Evolutionary conservation across 495 filamentous ascomycete genomes (phyloP).

Genomic region (Baudoinia panamericana): DNA sequence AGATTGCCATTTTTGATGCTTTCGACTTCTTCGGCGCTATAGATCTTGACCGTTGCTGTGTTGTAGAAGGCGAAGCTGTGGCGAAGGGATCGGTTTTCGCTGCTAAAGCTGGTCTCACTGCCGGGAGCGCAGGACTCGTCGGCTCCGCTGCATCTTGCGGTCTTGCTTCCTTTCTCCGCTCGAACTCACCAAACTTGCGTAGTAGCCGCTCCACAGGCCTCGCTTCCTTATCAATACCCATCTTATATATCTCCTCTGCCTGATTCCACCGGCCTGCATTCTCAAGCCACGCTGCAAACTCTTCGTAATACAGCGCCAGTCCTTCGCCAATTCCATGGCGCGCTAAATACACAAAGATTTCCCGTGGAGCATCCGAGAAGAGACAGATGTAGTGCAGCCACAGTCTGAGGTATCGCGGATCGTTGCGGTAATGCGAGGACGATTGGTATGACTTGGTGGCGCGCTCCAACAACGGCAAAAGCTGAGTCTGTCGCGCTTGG

Average conservation of each 20-base stretch:
- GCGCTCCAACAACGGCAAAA: slow-evolving; percentile 79
- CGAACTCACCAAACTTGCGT: slow-evolving; percentile 83
- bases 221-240: slow-evolving; percentile 80
- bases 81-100: slow-evolving; percentile 76
- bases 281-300: slow-evolving; percentile 89
- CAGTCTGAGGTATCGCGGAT: slow-evolving; percentile 79
- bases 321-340: slow-evolving; percentile 78
- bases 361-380: slow-evolving; percentile 82
- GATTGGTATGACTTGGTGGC: slow-evolving; percentile 82
- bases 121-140: slow-evolving; percentile 72
- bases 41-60: slow-evolving; percentile 55
- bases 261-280: slow-evolving; percentile 73
- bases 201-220: slow-evolving; percentile 65
- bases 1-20: slow-evolving; percentile 78
- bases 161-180: slow-evolving; percentile 54
- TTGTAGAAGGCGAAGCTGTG: slow-evolving; percentile 26
- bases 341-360: slow-evolving; percentile 81
- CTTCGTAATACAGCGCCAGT: slow-evolving; percentile 91
- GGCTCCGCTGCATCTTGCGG: slow-evolving; percentile 50
- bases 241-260: slow-evolving; percentile 81
- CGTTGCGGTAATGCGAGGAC: slow-evolving; percentile 78
- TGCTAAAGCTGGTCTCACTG: slow-evolving; percentile 69
- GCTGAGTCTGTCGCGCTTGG: slow-evolving; percentile 76
- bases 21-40: slow-evolving; percentile 46
- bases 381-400: slow-evolving; percentile 91